Evolutionary conservation across 2,329 filamentous ascomycete genomes (phyloP).

Genomic region (Cyphellophora attinorum): DNA sequence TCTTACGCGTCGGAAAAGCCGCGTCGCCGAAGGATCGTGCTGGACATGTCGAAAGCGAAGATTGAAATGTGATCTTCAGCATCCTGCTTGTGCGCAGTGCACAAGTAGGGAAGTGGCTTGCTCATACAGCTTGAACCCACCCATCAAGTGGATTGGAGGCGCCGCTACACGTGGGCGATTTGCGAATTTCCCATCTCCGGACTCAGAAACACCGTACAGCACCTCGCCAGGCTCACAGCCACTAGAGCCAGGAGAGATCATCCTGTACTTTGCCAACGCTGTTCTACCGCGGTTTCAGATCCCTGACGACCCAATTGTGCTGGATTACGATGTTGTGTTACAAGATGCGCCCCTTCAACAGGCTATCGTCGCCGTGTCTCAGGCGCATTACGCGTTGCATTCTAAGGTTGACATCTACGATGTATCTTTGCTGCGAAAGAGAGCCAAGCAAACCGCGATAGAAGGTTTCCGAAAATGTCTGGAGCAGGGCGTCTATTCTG

Average conservation of each 20-base stretch:
- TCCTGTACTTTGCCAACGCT: neutral
- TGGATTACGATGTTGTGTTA: conserved; percentile 9
- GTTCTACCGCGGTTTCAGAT: conserved; percentile 3
- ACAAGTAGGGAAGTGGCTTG: conserved; percentile 17
- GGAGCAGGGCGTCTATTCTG: conserved; percentile 24
- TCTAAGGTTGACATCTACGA: conserved; percentile 4
- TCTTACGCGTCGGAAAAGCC: neutral
- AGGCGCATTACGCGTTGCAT: conserved; percentile 10
- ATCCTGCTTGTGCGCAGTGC: conserved; percentile 30
- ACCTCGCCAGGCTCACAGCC: neutral
- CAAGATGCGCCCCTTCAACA: conserved; percentile 10
- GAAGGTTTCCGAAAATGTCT: conserved; percentile 20
- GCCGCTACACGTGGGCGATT: conserved; percentile 13
- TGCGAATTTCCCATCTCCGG: conserved; percentile 7
- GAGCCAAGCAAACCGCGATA: conserved; percentile 9
- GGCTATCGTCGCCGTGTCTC: conserved; percentile 11
- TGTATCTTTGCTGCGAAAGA: conserved; percentile 6
- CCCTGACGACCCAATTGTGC: conserved; percentile 5
- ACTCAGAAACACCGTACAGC: no score
- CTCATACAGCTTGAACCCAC: conserved; percentile 29
- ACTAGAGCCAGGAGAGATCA: neutral
- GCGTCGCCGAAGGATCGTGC: conserved; percentile 32
- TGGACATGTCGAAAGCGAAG: conserved; percentile 37
- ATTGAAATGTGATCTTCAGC: conserved; percentile 33
- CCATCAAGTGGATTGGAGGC: conserved; percentile 32